Base-by-base conservation (phyloP, 2,329 filamentous ascomycete genomes). In the Corinectria fuckeliana region DNA sequence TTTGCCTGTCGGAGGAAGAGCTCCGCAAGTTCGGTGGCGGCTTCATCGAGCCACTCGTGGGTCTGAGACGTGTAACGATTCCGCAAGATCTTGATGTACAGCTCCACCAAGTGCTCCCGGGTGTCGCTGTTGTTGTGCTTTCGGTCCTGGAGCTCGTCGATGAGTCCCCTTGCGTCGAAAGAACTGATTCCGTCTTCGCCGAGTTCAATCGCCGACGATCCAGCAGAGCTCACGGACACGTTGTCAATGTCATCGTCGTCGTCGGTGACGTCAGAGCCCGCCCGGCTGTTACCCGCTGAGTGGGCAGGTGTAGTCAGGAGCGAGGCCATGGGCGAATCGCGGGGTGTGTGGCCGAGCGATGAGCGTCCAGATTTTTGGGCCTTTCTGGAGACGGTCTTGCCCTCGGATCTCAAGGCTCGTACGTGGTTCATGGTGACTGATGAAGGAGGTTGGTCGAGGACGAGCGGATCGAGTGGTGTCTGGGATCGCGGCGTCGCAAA, bases 91-190 rank as follows among this genome's bases (percentile, higher is more conserved):
- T 69, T 72, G 58, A 76, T 66, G 47, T 73, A 78, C 20, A 69
- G 59, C 5, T 72, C 70, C 8, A 78, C 56, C 10, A 74, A 68
- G 20, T 75, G 70, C 69, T 92, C 89, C 51, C 92, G 86, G 20
- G 87, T 86, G 62, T 91, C 85, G 21, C 83, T 85, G 65, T 88
- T 92, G 75, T 89, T 92, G 65, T 89, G 87, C 81, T 96, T 96
- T 69, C 91, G 88, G 62, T 85, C 82, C 54, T 89, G 81, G 25
- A 96, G 85, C 66, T 91, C 87, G 47, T 89, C 82, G 62, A 96
- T 87, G 58, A 88, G 85, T 62, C 88, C 84, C 25, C 82, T 80
- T 30, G 73, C 69, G 55, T 87, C 83, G 84, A 90, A 91, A 23
- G 82, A 79, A 8, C 84, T 82, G 28, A 89, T 80, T 32, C 88